Evolutionary conservation across 352 stramenopile genomes (phyloP).

Genomic region (Pythium biforme): DNA sequence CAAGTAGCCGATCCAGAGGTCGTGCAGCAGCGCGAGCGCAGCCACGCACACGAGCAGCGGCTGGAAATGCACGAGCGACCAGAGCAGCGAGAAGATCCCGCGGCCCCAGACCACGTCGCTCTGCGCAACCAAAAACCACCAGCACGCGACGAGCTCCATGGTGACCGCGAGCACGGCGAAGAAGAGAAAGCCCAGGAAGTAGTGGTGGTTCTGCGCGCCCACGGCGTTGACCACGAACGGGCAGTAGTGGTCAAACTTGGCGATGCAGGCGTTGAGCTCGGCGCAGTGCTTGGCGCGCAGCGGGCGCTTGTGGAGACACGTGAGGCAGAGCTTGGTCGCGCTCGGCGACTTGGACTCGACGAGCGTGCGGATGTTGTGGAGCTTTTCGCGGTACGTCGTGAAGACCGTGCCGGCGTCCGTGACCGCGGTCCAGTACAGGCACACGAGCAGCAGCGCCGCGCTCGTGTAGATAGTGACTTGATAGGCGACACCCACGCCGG

Average conservation of each 20-base stretch:
- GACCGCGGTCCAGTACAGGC: slow-evolving; percentile 53
- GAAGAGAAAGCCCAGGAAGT: slow-evolving; percentile 93
- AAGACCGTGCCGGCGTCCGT: slow-evolving; percentile 60
- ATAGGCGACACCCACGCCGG: slow-evolving; percentile 30
- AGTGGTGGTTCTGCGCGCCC: slow-evolving; percentile 92
- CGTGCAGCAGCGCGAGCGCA: slow-evolving; percentile 52
- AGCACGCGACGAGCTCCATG: slow-evolving; percentile 47
- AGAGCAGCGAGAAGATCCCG: slow-evolving; percentile 32
- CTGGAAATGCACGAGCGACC: slow-evolving; percentile 61
- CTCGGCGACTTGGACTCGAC: slow-evolving; percentile 74
- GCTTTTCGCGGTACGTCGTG: slow-evolving; percentile 68
- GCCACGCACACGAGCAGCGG: slow-evolving; percentile 55
- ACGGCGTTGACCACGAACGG: slow-evolving; percentile 93
- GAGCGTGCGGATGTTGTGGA: slow-evolving; percentile 62
- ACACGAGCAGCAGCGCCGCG: slow-evolving; percentile 36
- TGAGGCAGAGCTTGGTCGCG: slow-evolving; percentile 76
- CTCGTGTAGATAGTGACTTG: slow-evolving; percentile 29
- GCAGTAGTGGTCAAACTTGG: slow-evolving; percentile 85
- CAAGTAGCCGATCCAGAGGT: slow-evolving; percentile 75
- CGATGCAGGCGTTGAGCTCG: slow-evolving; percentile 75
- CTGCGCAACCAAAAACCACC: slow-evolving; percentile 31
- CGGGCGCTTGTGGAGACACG: slow-evolving; percentile 71
- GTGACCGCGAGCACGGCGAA: slow-evolving; percentile 58
- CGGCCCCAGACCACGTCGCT: slow-evolving; percentile 23
- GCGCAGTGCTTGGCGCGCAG: slow-evolving; percentile 79